Conservation (phyloP, 257 asterid genomes). For the Ocimum tenuiflorum region DNA sequence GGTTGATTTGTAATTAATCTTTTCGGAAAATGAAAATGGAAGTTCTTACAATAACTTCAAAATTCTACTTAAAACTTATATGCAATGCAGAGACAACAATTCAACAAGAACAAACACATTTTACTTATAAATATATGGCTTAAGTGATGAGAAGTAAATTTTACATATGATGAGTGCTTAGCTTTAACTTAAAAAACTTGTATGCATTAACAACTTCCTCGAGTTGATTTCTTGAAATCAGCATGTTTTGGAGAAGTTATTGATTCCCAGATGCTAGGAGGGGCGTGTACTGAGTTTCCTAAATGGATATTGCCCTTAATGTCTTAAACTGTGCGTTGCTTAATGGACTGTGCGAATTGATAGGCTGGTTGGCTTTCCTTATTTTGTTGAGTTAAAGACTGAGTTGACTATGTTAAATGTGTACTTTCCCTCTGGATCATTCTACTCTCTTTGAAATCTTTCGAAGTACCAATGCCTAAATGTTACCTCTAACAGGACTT, state of each 20-base stretch:
- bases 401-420: not conserved
- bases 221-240: not conserved
- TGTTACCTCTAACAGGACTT: slow-evolving; percentile 47
- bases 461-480: slow-evolving; percentile 8
- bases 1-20: no score
- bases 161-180: not conserved
- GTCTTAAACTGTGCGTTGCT: not conserved
- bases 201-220: not conserved
- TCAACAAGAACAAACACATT: not conserved
- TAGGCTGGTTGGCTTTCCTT: not conserved
- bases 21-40: no score
- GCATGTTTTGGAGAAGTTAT: not conserved
- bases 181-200: not conserved
- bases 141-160: not conserved
- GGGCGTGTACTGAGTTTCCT: no score
- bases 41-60: no score
- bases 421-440: not conserved
- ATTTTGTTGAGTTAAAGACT: not conserved
- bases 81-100: not conserved
- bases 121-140: not conserved
- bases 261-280: no score
- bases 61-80: no score
- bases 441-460: not conserved
- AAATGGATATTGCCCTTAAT: no score
- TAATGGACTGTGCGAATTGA: not conserved